Evolutionary conservation across 2,329 filamentous ascomycete genomes (phyloP).

Genomic region (Magnaporthiopsis rhizophila): DNA sequence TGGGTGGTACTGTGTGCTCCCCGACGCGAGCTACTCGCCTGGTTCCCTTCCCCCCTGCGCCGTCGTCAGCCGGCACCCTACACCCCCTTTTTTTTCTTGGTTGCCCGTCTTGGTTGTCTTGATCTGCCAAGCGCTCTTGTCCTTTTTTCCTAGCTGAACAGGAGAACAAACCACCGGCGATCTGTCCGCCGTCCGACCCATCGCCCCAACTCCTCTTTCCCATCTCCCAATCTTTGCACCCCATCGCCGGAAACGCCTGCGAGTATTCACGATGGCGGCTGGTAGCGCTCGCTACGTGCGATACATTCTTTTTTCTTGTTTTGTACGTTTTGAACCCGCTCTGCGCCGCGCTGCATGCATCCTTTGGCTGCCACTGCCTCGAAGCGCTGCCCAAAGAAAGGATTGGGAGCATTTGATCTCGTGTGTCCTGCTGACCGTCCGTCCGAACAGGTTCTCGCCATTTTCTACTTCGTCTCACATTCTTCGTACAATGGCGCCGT

Average conservation of each 20-base stretch:
- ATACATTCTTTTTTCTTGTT: conserved; percentile 73
- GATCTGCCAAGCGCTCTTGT: not conserved
- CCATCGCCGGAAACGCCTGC: not conserved
- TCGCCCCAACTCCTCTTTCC: not conserved
- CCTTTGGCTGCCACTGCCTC: not conserved
- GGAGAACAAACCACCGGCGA: not conserved
- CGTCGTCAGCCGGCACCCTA: not conserved
- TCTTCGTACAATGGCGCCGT: conserved; percentile 40
- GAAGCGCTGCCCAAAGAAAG: not conserved
- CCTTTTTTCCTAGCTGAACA: not conserved
- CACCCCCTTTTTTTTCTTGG: not conserved
- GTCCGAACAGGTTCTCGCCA: conserved; percentile 47
- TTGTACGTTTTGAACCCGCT: conserved; percentile 44
- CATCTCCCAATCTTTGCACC: not conserved
- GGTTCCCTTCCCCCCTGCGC: not conserved
- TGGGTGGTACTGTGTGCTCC: not conserved
- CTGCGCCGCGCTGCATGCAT: no score
- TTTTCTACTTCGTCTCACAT: conserved; percentile 75
- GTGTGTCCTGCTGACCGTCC: not conserved
- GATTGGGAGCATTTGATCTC: not conserved
- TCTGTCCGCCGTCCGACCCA: not conserved
- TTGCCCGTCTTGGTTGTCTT: not conserved
- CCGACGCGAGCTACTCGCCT: not conserved
- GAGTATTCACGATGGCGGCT: conserved; percentile 43
- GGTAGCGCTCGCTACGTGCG: conserved; percentile 67